These are phyloP conservation scores for Penicillium corylophilum DNA, from an alignment of 2,329 filamentous ascomycete species.

Conservation along the genomic window DNA sequence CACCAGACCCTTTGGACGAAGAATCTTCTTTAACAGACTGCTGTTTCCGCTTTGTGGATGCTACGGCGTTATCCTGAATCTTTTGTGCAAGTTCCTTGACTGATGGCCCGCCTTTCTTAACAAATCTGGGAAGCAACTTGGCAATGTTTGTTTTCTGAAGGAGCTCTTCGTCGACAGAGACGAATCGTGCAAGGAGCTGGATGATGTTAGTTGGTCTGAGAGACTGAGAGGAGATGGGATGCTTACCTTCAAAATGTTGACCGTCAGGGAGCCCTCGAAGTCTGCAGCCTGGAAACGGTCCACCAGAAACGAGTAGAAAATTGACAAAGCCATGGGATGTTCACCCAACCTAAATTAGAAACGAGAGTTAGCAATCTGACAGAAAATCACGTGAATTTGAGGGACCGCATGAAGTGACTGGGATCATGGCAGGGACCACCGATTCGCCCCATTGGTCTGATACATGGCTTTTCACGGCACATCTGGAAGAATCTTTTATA, in stretches of 20 bases:
- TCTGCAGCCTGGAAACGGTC: constrained; percentile 51
- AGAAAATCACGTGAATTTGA: neutral
- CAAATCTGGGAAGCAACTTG: constrained; percentile 57
- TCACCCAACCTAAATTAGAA: constrained; percentile 46
- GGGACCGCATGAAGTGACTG: neutral
- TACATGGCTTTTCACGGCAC: constrained; percentile 1
- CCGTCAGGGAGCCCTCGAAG: constrained; percentile 45
- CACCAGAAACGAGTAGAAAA: constrained; percentile 49
- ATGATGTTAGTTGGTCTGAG: constrained; percentile 22
- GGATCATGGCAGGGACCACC: neutral
- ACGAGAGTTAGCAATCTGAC: neutral
- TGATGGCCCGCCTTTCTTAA: constrained; percentile 59
- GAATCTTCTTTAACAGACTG: constrained; percentile 41
- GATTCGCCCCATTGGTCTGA: neutral
- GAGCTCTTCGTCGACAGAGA: constrained; percentile 57
- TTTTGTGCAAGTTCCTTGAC: constrained; percentile 56
- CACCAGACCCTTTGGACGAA: constrained; percentile 21
- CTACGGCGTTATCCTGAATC: constrained; percentile 52
- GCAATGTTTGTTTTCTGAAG: constrained; percentile 60
- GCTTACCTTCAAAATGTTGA: constrained; percentile 48
- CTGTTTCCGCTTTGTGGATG: constrained; percentile 45
- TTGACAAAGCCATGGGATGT: constrained; percentile 48
- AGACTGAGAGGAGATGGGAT: neutral
- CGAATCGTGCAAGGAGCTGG: constrained; percentile 55
- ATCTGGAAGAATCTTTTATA: neutral